Percentiles rank a stretch among this genome's conserved stretches.
phyloP scores from a whole-genome alignment of 1,284 basidiomycete genomes.

The Takashimella tepidaria region DNA sequence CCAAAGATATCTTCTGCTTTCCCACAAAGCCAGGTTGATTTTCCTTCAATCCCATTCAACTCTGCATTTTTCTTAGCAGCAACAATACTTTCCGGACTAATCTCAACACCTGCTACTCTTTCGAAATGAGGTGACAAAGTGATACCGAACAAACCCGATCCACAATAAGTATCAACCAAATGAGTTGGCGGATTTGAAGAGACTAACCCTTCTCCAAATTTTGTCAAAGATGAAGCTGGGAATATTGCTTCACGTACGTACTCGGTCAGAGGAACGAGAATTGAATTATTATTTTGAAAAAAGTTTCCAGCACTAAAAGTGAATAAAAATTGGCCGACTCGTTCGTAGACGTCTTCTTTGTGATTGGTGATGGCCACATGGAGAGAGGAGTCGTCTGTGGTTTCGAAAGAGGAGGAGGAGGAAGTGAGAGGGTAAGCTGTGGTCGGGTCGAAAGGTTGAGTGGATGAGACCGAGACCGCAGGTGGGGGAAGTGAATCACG shows the following conservation, averaged over 20 bases:
- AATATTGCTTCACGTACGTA: constrained; percentile 76
- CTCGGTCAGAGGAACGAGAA: constrained; percentile 72
- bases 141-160: constrained; percentile 83
- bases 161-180: constrained; percentile 88
- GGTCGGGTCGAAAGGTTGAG: constrained; percentile 28
- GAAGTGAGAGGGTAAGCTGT: neutral
- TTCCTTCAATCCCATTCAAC: constrained; percentile 57
- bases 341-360: constrained; percentile 73
- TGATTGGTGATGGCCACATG: constrained; percentile 81
- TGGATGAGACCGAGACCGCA: constrained; percentile 26
- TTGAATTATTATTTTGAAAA: constrained; percentile 98
- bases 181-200: constrained; percentile 56
- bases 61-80: constrained; percentile 74
- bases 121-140: constrained; percentile 73
- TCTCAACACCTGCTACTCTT: constrained; percentile 84
- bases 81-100: constrained; percentile 65
- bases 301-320: constrained; percentile 85
- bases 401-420: neutral
- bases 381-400: constrained; percentile 12
- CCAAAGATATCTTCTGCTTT: constrained; percentile 55
- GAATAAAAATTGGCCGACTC: constrained; percentile 74
- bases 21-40: constrained; percentile 52
- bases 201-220: constrained; percentile 1
- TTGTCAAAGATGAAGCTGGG: constrained; percentile 2
- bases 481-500: constrained; percentile 67